Evolutionary conservation across 257 asterid genomes (phyloP).

Genomic region (Buddleja alternifolia): DNA sequence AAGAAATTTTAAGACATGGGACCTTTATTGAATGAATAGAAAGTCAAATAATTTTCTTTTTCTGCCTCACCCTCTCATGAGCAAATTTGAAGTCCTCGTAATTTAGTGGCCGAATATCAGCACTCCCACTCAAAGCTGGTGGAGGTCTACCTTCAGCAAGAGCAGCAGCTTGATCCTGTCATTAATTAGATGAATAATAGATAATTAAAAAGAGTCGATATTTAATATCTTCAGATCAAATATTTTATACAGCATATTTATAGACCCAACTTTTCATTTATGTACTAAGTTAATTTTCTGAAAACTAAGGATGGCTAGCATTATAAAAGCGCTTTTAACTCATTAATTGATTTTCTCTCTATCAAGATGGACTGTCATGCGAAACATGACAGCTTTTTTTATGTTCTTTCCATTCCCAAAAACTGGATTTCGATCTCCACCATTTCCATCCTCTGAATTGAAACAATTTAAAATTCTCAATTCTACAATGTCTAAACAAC

Average conservation of each 20-base stretch:
- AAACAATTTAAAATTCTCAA: too few species aligned
- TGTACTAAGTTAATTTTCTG: background rate
- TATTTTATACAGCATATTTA: background rate
- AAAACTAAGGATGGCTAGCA: background rate
- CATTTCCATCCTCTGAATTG: too few species aligned
- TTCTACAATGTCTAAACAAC: too few species aligned
- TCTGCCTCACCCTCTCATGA: slow-evolving; percentile 67
- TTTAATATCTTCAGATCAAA: background rate
- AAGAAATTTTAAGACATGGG: background rate
- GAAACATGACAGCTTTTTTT: too few species aligned
- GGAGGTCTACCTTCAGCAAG: slow-evolving; percentile 65
- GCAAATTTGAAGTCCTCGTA: slow-evolving; percentile 85
- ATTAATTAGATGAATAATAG: slow-evolving; percentile 23
- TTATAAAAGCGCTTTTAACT: background rate
- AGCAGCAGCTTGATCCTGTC: slow-evolving; percentile 82
- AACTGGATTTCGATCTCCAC: too few species aligned
- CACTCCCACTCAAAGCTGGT: slow-evolving; percentile 76
- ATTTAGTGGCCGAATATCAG: slow-evolving; percentile 75
- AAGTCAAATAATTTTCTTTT: background rate
- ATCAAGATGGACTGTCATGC: too few species aligned
- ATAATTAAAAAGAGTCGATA: background rate
- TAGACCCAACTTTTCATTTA: background rate
- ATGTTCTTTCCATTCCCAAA: too few species aligned
- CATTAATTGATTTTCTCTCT: too few species aligned
- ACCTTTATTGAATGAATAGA: background rate